Evolutionary conservation across 2,329 filamentous ascomycete genomes (phyloP).

Genomic region (Trichoderma sp.): DNA sequence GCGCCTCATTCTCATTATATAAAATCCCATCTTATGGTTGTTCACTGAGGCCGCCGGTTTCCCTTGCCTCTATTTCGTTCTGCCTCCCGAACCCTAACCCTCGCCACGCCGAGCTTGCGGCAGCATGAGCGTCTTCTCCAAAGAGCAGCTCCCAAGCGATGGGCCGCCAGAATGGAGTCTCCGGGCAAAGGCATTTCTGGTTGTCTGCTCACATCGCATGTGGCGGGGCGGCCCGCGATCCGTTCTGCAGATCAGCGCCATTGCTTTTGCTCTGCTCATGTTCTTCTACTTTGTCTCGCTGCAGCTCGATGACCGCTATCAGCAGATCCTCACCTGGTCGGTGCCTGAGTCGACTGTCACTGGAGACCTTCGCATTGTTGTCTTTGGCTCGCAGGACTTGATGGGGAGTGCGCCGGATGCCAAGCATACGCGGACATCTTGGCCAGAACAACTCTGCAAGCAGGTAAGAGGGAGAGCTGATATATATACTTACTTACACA

Average conservation of each 20-base stretch:
- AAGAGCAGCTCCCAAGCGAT: slow-evolving; percentile 24
- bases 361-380: slow-evolving; percentile 45
- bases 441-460: slow-evolving; percentile 49
- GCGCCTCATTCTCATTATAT: neutral
- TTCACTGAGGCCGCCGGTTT: neutral
- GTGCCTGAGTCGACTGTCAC: slow-evolving; percentile 26
- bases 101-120: neutral
- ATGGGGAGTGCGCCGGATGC: slow-evolving; percentile 39
- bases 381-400: slow-evolving; percentile 50
- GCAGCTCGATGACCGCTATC: slow-evolving; percentile 26
- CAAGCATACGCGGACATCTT: slow-evolving; percentile 31
- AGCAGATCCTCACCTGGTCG: slow-evolving; percentile 25
- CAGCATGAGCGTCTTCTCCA: slow-evolving; percentile 11
- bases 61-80: neutral
- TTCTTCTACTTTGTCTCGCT: slow-evolving; percentile 29
- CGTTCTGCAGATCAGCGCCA: slow-evolving; percentile 28
- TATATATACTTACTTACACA: no score
- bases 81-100: neutral
- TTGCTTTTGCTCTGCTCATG: slow-evolving; percentile 29
- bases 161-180: slow-evolving; percentile 24
- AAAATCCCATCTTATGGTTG: neutral
- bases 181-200: slow-evolving; percentile 32
- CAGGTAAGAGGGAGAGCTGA: slow-evolving; percentile 36
- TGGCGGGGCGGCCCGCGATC: slow-evolving; percentile 37
- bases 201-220: slow-evolving; percentile 42